Conservation (phyloP, 2,329 filamentous ascomycete species). For the Hypoxylon sp. region DNA sequence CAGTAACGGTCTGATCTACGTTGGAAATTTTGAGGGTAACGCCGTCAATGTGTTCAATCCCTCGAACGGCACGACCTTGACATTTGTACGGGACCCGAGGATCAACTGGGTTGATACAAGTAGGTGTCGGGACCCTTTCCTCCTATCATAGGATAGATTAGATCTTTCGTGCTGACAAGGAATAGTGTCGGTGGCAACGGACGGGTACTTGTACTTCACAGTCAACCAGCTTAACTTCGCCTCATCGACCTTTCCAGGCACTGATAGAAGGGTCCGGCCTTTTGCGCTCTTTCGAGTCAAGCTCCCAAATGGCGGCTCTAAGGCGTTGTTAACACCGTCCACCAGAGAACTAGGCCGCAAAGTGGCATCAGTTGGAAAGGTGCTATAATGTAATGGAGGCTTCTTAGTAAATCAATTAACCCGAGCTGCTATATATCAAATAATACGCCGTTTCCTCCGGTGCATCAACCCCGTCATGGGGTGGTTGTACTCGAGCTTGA, state of each 20-base stretch:
- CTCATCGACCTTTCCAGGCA: conserved; percentile 30
- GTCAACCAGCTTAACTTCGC: conserved; percentile 61
- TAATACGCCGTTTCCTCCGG: not conserved
- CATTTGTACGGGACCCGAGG: conserved; percentile 50
- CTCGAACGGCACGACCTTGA: not conserved
- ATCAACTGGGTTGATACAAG: conserved; percentile 65
- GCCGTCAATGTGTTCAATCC: not conserved
- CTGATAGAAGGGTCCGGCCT: conserved; percentile 41
- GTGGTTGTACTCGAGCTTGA: not conserved
- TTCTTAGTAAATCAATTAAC: not conserved
- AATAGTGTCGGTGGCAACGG: conserved; percentile 55
- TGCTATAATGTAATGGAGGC: not conserved
- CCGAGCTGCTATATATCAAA: not conserved
- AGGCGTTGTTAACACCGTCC: conserved; percentile 31
- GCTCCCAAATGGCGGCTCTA: conserved; percentile 46
- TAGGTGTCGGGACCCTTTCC: conserved; percentile 28
- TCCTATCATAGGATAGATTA: not conserved
- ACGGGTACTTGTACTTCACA: conserved; percentile 67
- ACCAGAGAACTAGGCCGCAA: not conserved
- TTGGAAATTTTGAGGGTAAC: not conserved
- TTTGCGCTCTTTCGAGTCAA: conserved; percentile 47
- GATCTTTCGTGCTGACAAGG: conserved; percentile 7
- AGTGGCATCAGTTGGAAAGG: not conserved
- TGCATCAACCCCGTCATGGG: too few species aligned
- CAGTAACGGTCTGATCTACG: conserved; percentile 47